These are phyloP conservation scores for Pythium sp. DNA, from an alignment of 352 stramenopile genomes.

Conservation along the genomic window DNA sequence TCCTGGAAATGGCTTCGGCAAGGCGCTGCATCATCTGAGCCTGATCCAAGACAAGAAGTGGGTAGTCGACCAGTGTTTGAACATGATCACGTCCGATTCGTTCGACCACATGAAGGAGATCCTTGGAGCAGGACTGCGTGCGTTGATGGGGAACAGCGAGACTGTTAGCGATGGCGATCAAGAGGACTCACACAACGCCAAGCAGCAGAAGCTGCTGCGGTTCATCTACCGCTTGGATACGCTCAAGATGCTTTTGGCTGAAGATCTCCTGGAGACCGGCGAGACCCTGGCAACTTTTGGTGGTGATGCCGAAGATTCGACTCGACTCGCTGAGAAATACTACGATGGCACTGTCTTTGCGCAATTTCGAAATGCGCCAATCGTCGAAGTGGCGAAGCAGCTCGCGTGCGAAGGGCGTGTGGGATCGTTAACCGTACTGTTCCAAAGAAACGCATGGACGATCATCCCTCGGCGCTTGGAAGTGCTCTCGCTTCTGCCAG, in stretches of 20 bases:
- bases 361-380: conserved; percentile 27
- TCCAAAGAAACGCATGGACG: conserved; percentile 50
- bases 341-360: conserved; percentile 44
- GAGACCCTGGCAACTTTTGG: conserved; percentile 6
- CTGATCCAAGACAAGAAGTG: conserved; percentile 43
- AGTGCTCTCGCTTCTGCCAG: conserved; percentile 46
- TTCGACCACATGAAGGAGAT: conserved; percentile 58
- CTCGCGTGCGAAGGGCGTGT: conserved; percentile 53
- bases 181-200: conserved; percentile 9
- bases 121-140: conserved; percentile 39
- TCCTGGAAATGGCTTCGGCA: conserved; percentile 21
- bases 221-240: conserved; percentile 51
- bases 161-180: neutral
- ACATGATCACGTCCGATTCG: conserved; percentile 35
- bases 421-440: conserved; percentile 38
- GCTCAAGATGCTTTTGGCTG: conserved; percentile 34
- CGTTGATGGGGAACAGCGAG: conserved; percentile 17
- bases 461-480: conserved; percentile 44
- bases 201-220: conserved; percentile 28
- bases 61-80: conserved; percentile 46
- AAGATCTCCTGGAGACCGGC: conserved; percentile 37
- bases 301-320: conserved; percentile 21
- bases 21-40: conserved; percentile 43
- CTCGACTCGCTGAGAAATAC: conserved; percentile 24
- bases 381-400: conserved; percentile 38